These are phyloP conservation scores for Ustilago nuda DNA, from an alignment of 1,284 basidiomycete species.

Conservation along the genomic window DNA sequence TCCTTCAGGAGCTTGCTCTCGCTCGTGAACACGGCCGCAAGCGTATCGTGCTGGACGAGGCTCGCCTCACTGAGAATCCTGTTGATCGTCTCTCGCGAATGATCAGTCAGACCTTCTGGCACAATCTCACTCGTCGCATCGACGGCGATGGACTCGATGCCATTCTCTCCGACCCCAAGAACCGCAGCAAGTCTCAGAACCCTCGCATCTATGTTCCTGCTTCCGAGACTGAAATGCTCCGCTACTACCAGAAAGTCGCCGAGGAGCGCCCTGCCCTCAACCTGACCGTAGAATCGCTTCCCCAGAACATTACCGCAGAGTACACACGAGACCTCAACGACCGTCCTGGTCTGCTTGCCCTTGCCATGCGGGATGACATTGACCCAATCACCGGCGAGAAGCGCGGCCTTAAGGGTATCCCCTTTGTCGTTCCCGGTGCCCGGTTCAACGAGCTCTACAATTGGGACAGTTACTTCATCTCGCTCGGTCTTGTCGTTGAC, in stretches of 20 bases:
- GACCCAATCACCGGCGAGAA: constrained; percentile 70
- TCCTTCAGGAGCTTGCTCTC: constrained; percentile 97
- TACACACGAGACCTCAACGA: constrained; percentile 94
- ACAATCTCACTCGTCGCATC: constrained; percentile 93
- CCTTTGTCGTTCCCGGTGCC: constrained; percentile 94
- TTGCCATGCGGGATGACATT: constrained; percentile 90
- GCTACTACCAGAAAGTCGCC: constrained; percentile 80
- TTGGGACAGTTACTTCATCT: constrained; percentile 82
- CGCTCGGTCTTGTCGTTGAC: constrained; percentile 92
- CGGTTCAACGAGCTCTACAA: constrained; percentile 90
- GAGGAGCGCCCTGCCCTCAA: constrained; percentile 77
- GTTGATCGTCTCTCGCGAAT: constrained; percentile 95
- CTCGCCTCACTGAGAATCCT: constrained; percentile 94
- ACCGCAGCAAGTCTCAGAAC: constrained; percentile 57
- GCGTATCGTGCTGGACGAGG: constrained; percentile 96
- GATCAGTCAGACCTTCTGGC: constrained; percentile 99
- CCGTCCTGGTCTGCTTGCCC: constrained; percentile 90
- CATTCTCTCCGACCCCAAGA: constrained; percentile 97
- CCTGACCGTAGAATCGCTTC: constrained; percentile 89
- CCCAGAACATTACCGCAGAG: constrained; percentile 84
- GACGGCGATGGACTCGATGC: constrained; percentile 96
- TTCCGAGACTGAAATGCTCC: constrained; percentile 90
- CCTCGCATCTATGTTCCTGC: constrained; percentile 94
- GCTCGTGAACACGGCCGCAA: constrained; percentile 95
- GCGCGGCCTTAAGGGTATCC: constrained; percentile 87